Percentiles rank a stretch among this genome's conserved stretches.
phyloP scores from a whole-genome alignment of 495 filamentous ascomycete genomes.

The Penicillium nucicola region DNA sequence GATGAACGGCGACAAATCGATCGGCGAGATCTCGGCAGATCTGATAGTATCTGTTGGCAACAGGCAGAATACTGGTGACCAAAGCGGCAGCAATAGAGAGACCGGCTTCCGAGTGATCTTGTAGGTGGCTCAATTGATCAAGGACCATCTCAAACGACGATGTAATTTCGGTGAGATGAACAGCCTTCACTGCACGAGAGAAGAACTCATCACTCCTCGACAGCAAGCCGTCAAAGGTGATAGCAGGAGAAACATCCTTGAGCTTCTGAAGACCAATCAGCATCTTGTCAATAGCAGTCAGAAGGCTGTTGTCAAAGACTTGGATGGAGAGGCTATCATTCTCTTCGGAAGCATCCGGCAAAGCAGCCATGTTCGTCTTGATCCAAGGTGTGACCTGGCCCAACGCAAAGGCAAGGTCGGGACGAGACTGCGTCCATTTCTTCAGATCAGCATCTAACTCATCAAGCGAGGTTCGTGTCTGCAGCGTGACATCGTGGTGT shows the following conservation, averaged over 20 bases:
- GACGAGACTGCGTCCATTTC: slow-evolving; percentile 41
- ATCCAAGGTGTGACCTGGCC: slow-evolving; percentile 56
- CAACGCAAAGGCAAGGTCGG: slow-evolving; percentile 61
- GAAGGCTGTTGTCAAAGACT: slow-evolving; percentile 54
- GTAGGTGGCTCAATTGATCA: slow-evolving; percentile 46
- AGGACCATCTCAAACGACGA: slow-evolving; percentile 47
- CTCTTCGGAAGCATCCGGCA: slow-evolving; percentile 8
- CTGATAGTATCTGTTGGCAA: slow-evolving; percentile 67
- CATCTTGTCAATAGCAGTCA: slow-evolving; percentile 59
- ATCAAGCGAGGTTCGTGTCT: slow-evolving; percentile 41
- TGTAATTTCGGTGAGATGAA: slow-evolving; percentile 56
- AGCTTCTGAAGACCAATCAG: slow-evolving; percentile 73
- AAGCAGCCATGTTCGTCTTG: slow-evolving; percentile 15
- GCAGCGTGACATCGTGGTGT: slow-evolving; percentile 38
- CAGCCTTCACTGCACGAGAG: slow-evolving; percentile 50
- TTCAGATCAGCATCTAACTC: slow-evolving; percentile 44
- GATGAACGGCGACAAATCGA: slow-evolving; percentile 57
- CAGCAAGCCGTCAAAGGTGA: slow-evolving; percentile 62
- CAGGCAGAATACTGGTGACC: slow-evolving; percentile 65
- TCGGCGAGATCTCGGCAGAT: slow-evolving; percentile 53
- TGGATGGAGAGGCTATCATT: slow-evolving; percentile 23
- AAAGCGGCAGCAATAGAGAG: slow-evolving; percentile 54
- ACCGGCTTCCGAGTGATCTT: slow-evolving; percentile 37
- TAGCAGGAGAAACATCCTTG: slow-evolving; percentile 53
- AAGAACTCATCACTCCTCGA: slow-evolving; percentile 57